Percentiles rank a stretch among this genome's conserved stretches.
Conservation (phyloP, 805 yeast genomes). For the Spathaspora sp. region DNA sequence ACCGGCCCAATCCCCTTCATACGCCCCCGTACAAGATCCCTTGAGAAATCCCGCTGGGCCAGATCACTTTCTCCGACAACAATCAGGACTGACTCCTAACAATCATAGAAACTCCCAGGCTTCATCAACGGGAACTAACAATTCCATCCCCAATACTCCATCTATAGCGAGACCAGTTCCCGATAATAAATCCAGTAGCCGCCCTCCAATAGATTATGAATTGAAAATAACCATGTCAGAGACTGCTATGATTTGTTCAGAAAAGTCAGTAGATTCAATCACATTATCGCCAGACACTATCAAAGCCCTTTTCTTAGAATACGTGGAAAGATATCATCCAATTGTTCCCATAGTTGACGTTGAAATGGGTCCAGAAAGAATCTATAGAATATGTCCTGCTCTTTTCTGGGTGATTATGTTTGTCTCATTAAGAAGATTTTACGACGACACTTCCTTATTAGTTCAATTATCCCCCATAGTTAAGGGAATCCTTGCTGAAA, state of each 20-base stretch:
- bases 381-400: slow-evolving; percentile 79
- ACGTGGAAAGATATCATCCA: slow-evolving; percentile 74
- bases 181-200: background rate
- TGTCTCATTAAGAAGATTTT: slow-evolving; percentile 70
- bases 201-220: background rate
- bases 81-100: slow-evolving; percentile 1
- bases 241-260: slow-evolving; percentile 46
- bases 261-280: slow-evolving; percentile 71
- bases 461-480: slow-evolving; percentile 63
- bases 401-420: slow-evolving; percentile 92
- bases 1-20: slow-evolving; percentile 1
- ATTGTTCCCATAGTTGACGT: slow-evolving; percentile 87
- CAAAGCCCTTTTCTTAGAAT: slow-evolving; percentile 61
- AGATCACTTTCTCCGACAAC: background rate
- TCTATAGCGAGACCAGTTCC: slow-evolving; percentile 15
- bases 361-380: slow-evolving; percentile 72
- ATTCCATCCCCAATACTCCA: slow-evolving; percentile 28
- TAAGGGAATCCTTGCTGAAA: slow-evolving; percentile 77
- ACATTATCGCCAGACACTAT: slow-evolving; percentile 61
- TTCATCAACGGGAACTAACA: slow-evolving; percentile 18
- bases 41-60: no score
- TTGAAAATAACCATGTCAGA: slow-evolving; percentile 8
- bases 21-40: background rate
- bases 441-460: slow-evolving; percentile 41
- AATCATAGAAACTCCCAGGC: slow-evolving; percentile 4